These are phyloP conservation scores for Trichoderma harzianum DNA, from an alignment of 2,329 filamentous ascomycete genomes.

Conservation along the genomic window DNA sequence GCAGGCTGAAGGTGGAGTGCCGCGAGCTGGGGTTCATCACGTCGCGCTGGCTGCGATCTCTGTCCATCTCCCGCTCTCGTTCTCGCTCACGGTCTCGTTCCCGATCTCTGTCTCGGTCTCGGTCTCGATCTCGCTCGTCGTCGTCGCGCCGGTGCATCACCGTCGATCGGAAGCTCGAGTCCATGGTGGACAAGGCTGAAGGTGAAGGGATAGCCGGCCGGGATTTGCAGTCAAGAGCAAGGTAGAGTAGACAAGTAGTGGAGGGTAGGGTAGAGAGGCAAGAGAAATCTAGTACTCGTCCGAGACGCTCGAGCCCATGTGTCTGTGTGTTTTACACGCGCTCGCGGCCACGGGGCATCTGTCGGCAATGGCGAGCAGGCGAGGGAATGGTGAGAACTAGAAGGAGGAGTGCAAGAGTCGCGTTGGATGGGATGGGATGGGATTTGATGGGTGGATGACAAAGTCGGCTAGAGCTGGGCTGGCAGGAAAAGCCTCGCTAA, in stretches of 20 bases:
- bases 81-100: slow-evolving; percentile 30
- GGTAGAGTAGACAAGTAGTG: no score
- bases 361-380: not conserved
- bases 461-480: slow-evolving; percentile 11
- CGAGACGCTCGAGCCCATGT: slow-evolving; percentile 11
- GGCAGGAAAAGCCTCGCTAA: slow-evolving; percentile 18
- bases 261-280: not conserved
- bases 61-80: slow-evolving; percentile 21
- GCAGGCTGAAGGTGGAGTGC: slow-evolving; percentile 46
- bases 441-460: slow-evolving; percentile 3
- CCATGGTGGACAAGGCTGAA: slow-evolving; percentile 34
- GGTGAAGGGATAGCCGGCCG: not conserved
- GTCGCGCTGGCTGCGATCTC: slow-evolving; percentile 38
- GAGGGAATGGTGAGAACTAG: not conserved
- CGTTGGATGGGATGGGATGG: not conserved
- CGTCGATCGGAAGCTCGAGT: slow-evolving; percentile 48
- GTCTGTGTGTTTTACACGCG: slow-evolving; percentile 1
- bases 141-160: slow-evolving; percentile 46
- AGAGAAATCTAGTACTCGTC: not conserved
- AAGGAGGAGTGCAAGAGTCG: not conserved
- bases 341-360: not conserved
- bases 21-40: slow-evolving; percentile 42
- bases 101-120: slow-evolving; percentile 31
- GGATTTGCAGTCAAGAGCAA: not conserved
- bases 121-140: slow-evolving; percentile 35